Percentiles rank a stretch among this genome's conserved stretches.
phyloP scores from a whole-genome alignment of 1,284 basidiomycete species.

The Leccinum fuscescens region DNA sequence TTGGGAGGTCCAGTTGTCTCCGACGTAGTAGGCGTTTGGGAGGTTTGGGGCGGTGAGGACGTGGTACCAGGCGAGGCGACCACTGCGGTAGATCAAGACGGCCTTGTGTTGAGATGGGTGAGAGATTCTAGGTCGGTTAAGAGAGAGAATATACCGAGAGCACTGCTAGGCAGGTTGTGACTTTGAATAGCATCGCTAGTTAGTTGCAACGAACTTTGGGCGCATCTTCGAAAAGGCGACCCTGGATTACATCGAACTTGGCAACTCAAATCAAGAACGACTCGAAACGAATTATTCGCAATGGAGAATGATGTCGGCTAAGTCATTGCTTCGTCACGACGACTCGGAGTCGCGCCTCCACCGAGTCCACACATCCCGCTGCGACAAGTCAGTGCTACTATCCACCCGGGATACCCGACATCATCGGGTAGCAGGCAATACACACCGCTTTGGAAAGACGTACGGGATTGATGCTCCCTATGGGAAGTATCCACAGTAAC shows the following conservation, averaged over 20 bases:
- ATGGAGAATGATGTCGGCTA: not conserved
- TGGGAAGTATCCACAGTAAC: too few species aligned
- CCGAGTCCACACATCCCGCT: too few species aligned
- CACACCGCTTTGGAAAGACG: too few species aligned
- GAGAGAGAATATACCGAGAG: constrained; percentile 19
- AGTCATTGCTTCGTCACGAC: not conserved
- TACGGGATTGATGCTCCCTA: too few species aligned
- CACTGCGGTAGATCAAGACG: constrained; percentile 40
- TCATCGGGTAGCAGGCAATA: not conserved
- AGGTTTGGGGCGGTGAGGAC: constrained; percentile 43
- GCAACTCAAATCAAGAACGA: too few species aligned
- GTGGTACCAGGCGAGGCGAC: constrained; percentile 37
- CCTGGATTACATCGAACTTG: not conserved
- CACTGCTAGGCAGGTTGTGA: constrained; percentile 5
- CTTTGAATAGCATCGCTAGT: constrained; percentile 16
- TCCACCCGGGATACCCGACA: not conserved
- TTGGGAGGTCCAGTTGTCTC: constrained; percentile 43
- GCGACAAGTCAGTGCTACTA: too few species aligned
- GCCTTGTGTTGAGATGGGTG: constrained; percentile 12
- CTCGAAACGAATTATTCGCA: too few species aligned
- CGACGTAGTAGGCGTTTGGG: constrained; percentile 47
- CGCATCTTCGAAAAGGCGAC: too few species aligned
- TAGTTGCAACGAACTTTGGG: not conserved
- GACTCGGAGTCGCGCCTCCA: too few species aligned
- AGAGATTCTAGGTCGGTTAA: not conserved